These are phyloP conservation scores for Psilocybe azurescens DNA, from an alignment of 768 basidiomycete genomes.

Conservation along the genomic window DNA sequence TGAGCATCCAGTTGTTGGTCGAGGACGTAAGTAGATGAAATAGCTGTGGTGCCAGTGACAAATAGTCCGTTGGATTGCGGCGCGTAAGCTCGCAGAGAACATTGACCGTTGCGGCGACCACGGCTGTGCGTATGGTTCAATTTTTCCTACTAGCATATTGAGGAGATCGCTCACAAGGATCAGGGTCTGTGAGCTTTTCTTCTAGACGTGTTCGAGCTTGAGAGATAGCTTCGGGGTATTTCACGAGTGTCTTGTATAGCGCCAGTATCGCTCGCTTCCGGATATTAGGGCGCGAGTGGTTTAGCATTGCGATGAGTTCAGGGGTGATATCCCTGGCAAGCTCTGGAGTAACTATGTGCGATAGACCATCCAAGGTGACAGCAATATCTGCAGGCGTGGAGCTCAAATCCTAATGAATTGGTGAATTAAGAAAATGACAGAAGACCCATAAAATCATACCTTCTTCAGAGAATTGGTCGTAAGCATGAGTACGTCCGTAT, in stretches of 20 bases:
- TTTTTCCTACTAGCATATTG: background rate
- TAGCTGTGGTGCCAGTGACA: constrained; percentile 88
- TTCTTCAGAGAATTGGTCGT: constrained; percentile 97
- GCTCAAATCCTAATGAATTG: constrained; percentile 69
- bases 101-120: constrained; percentile 93
- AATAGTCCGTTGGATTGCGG: constrained; percentile 77
- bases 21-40: constrained; percentile 94
- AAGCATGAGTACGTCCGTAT: constrained; percentile 97
- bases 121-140: constrained; percentile 53
- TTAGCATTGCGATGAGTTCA: constrained; percentile 85
- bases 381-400: constrained; percentile 79
- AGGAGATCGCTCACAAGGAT: constrained; percentile 54
- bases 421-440: constrained; percentile 16
- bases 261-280: constrained; percentile 90
- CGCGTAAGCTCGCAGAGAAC: constrained; percentile 93
- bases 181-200: constrained; percentile 82
- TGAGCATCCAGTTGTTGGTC: constrained; percentile 99
- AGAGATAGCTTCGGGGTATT: constrained; percentile 80
- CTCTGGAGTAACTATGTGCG: constrained; percentile 84
- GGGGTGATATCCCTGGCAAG: constrained; percentile 90
- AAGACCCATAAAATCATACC: constrained; percentile 46
- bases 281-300: constrained; percentile 86
- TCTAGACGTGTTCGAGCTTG: constrained; percentile 72
- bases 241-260: constrained; percentile 78
- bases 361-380: constrained; percentile 80